Percentiles rank a stretch among this genome's conserved stretches.
Conservation (phyloP, 257 asterid species). For the Plectranthus barbatus region DNA sequence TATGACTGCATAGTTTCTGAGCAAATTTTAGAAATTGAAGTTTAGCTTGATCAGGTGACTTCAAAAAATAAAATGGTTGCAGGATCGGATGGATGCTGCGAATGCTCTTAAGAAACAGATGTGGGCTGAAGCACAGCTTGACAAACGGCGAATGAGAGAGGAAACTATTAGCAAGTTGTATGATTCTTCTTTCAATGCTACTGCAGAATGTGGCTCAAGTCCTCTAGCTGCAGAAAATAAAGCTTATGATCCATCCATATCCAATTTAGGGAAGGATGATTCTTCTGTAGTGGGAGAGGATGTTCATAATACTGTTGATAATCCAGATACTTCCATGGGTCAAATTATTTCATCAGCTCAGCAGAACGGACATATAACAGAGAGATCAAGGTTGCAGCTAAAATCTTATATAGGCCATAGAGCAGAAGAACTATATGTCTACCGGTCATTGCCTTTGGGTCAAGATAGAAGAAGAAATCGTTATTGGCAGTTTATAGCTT, state of each 20-base stretch:
- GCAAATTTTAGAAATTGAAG: neutral
- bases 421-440: slow-evolving; percentile 83
- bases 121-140: slow-evolving; percentile 99
- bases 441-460: slow-evolving; percentile 94
- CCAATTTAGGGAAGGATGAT: slow-evolving; percentile 42
- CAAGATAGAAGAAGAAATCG: slow-evolving; percentile 96
- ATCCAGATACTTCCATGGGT: slow-evolving; percentile 25
- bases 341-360: slow-evolving; percentile 45
- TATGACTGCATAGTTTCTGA: slow-evolving; percentile 6
- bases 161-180: slow-evolving; percentile 48
- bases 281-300: slow-evolving; percentile 40
- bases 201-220: slow-evolving; percentile 56
- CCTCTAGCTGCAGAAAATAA: slow-evolving; percentile 46
- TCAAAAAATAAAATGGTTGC: slow-evolving; percentile 28
- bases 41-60: neutral
- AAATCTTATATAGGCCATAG: slow-evolving; percentile 85
- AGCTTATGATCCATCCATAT: slow-evolving; percentile 33
- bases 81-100: slow-evolving; percentile 97
- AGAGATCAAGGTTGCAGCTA: slow-evolving; percentile 84
- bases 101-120: slow-evolving; percentile 84
- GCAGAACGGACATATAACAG: slow-evolving; percentile 68
- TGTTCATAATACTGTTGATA: slow-evolving; percentile 29
- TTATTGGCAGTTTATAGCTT: slow-evolving; percentile 87
- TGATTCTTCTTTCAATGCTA: slow-evolving; percentile 53
- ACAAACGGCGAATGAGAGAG: slow-evolving; percentile 80